Percentiles rank a stretch among this genome's conserved stretches.
Evolutionary conservation across 2,329 filamentous ascomycete species (phyloP).

Genomic region (Penicillium sp.): DNA sequence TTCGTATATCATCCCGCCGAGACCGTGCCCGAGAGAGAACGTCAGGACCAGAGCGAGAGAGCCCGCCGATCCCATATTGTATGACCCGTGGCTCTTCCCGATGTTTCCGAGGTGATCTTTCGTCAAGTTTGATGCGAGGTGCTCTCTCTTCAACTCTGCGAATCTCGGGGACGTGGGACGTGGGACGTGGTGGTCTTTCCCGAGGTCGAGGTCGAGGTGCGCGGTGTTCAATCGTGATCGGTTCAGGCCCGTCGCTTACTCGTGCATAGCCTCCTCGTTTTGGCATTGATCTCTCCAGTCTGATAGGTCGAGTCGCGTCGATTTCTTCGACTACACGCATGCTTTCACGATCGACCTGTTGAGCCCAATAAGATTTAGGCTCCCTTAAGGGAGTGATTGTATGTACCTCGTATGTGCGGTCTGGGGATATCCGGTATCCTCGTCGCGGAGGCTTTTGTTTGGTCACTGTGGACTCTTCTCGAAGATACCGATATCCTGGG

Average conservation of each 20-base stretch:
- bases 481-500: constrained; percentile 7
- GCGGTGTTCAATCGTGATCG: background rate
- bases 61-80: background rate
- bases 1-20: background rate
- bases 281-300: background rate
- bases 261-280: background rate
- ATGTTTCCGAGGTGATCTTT: background rate
- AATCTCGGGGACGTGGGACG: background rate
- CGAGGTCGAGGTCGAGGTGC: background rate
- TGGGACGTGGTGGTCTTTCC: background rate
- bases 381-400: background rate
- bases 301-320: background rate
- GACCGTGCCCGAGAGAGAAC: background rate
- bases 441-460: constrained; percentile 16
- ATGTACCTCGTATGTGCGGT: background rate
- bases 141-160: background rate
- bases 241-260: background rate
- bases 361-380: background rate
- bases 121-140: background rate
- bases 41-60: background rate
- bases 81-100: background rate
- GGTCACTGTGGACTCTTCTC: constrained; percentile 17
- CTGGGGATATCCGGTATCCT: constrained; percentile 2
- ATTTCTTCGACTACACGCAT: background rate
- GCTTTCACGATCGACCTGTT: background rate